A percentile compares a stretch with the other conserved stretches of the same genome.
Evolutionary conservation across 1,284 basidiomycete species (phyloP).

Genomic region (Sanghuangporus weigelae): DNA sequence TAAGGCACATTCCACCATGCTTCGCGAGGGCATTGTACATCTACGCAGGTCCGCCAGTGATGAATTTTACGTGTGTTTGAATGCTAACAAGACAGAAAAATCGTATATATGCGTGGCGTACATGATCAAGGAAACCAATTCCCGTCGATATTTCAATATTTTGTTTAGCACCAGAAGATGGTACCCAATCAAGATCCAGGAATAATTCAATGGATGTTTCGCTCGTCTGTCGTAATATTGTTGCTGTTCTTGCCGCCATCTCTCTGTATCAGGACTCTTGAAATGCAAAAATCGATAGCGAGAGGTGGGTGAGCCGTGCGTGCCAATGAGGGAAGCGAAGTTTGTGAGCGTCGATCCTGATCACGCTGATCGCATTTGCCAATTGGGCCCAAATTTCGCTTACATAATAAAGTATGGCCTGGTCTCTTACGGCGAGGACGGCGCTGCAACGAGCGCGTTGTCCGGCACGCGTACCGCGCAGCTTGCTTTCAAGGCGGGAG

Average conservation of each 20-base stretch:
- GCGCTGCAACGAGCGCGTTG: constrained; percentile 20
- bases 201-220: constrained; percentile 88
- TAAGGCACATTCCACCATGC: constrained; percentile 88
- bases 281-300: not conserved
- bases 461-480: constrained; percentile 16
- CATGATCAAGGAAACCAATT: constrained; percentile 98
- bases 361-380: constrained; percentile 25
- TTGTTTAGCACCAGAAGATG: constrained; percentile 62
- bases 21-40: constrained; percentile 96
- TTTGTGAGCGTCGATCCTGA: not conserved
- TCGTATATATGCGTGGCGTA: constrained; percentile 34
- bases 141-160: constrained; percentile 88
- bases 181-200: constrained; percentile 79
- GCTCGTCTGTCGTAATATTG: constrained; percentile 81
- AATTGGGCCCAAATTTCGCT: not conserved
- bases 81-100: not conserved
- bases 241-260: constrained; percentile 60
- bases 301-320: not conserved
- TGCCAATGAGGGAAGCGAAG: not conserved
- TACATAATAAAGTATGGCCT: constrained; percentile 18
- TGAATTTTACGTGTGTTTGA: not conserved
- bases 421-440: constrained; percentile 20
- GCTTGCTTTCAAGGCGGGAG: not conserved
- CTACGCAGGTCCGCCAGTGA: constrained; percentile 36
- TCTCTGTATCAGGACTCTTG: not conserved